Evolutionary conservation across 108 stramenopile species (phyloP).

Genomic region (Cyclotella atomus): DNA sequence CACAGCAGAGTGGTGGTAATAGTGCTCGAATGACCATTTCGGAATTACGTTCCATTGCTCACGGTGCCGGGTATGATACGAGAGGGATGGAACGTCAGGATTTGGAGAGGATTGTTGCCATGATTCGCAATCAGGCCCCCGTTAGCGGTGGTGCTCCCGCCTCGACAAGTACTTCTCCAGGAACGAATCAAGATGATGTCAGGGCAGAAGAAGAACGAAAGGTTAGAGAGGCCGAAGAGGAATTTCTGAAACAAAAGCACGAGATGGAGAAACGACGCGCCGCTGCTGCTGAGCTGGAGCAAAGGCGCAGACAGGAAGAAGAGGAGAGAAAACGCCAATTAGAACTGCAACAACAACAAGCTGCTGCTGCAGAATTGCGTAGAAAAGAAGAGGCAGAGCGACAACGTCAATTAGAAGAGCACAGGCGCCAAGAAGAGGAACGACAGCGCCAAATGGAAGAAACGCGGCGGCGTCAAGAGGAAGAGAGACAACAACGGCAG

Average conservation of each 20-base stretch:
- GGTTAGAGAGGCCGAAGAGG: conserved; percentile 40
- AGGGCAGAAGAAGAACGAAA: conserved; percentile 21
- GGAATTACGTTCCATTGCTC: conserved; percentile 82
- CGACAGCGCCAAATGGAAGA: conserved; percentile 39
- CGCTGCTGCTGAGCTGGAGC: conserved; percentile 35
- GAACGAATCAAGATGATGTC: too few species aligned
- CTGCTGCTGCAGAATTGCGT: conserved; percentile 52
- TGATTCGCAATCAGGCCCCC: conserved; percentile 9
- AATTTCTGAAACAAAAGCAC: conserved; percentile 50
- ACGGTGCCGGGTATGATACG: conserved; percentile 82
- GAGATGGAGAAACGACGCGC: conserved; percentile 19
- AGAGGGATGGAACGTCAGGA: conserved; percentile 85
- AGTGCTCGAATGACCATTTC: conserved; percentile 59
- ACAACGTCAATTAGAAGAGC: conserved; percentile 31
- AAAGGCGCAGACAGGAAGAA: conserved; percentile 49
- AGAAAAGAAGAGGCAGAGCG: conserved; percentile 36
- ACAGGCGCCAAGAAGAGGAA: conserved; percentile 46
- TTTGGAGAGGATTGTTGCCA: conserved; percentile 66
- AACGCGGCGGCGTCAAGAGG: conserved; percentile 50
- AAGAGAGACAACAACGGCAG: conserved; percentile 39
- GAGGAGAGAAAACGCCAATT: conserved; percentile 37
- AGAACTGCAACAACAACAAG: conserved; percentile 48
- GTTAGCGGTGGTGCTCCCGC: not conserved
- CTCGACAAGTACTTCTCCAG: conserved; percentile 3
- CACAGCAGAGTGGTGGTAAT: not conserved